These are phyloP conservation scores for Botryotinia calthae DNA, from an alignment of 2,329 filamentous ascomycete species.

Conservation along the genomic window DNA sequence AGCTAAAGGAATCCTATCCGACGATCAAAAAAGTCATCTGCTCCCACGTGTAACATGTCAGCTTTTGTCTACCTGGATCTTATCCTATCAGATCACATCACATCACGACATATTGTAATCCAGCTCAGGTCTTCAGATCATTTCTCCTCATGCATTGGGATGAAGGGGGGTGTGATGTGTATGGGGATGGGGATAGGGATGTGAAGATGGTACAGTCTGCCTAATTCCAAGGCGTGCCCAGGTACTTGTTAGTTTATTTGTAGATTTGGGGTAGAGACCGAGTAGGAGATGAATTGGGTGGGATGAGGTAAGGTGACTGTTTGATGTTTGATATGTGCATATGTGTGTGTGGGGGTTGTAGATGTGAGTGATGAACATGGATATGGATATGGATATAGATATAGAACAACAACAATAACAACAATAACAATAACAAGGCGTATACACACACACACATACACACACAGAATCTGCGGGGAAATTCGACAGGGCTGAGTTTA, in stretches of 20 bases:
- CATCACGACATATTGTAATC: not conserved
- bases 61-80: not conserved
- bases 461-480: not conserved
- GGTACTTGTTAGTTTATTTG: too few species aligned
- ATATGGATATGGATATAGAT: not conserved
- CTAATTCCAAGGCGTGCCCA: not conserved
- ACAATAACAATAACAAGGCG: too few species aligned
- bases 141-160: not conserved
- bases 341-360: not conserved
- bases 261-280: not conserved
- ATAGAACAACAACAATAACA: too few species aligned
- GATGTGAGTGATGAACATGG: not conserved
- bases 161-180: not conserved
- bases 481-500: not conserved
- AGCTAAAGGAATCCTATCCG: not conserved
- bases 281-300: not conserved
- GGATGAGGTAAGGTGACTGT: not conserved
- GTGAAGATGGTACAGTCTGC: not conserved
- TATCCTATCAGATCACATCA: not conserved
- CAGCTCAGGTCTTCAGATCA: not conserved
- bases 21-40: not conserved
- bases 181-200: not conserved
- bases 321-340: not conserved
- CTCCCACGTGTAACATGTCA: not conserved
- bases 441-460: too few species aligned